These are phyloP conservation scores for Pluteus cervinus DNA, from an alignment of 768 basidiomycete species.

Conservation along the genomic window DNA sequence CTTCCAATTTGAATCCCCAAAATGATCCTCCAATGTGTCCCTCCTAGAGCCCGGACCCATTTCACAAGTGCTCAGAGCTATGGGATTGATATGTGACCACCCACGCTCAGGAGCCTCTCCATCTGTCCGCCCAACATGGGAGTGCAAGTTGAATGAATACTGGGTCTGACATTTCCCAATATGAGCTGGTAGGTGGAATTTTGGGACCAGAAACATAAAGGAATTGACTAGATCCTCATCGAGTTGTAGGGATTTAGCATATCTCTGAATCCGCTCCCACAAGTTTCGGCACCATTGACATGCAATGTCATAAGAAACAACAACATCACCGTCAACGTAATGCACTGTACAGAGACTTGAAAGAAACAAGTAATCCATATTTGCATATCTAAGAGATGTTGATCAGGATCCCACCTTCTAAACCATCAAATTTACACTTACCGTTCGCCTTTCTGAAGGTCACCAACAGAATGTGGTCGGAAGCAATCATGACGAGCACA, in stretches of 20 bases:
- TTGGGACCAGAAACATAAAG: background rate
- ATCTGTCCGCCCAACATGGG: constrained; percentile 28
- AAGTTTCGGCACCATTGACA: constrained; percentile 23
- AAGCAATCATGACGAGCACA: constrained; percentile 8
- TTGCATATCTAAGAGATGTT: constrained; percentile 11
- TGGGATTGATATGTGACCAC: constrained; percentile 20
- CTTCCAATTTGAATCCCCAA: constrained; percentile 28
- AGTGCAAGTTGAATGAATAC: constrained; percentile 17
- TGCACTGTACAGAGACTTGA: constrained; percentile 6
- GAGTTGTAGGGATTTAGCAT: constrained; percentile 7
- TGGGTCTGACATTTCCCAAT: background rate
- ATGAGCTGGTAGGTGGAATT: constrained; percentile 3
- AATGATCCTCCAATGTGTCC: constrained; percentile 31
- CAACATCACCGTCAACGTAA: background rate
- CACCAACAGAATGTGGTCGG: constrained; percentile 3
- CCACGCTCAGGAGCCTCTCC: constrained; percentile 29
- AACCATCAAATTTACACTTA: background rate
- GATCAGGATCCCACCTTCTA: background rate
- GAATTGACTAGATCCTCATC: background rate
- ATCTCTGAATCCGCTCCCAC: constrained; percentile 8
- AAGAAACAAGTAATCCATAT: constrained; percentile 18
- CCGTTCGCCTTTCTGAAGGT: constrained; percentile 3
- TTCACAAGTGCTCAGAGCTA: constrained; percentile 27
- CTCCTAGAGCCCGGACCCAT: constrained; percentile 24
- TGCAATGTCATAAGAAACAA: constrained; percentile 24